Evolutionary conservation across 1,284 basidiomycete species (phyloP), one percentile per base, ranked within the genome.

Genomic region (Meira miltonrushii): DNA sequence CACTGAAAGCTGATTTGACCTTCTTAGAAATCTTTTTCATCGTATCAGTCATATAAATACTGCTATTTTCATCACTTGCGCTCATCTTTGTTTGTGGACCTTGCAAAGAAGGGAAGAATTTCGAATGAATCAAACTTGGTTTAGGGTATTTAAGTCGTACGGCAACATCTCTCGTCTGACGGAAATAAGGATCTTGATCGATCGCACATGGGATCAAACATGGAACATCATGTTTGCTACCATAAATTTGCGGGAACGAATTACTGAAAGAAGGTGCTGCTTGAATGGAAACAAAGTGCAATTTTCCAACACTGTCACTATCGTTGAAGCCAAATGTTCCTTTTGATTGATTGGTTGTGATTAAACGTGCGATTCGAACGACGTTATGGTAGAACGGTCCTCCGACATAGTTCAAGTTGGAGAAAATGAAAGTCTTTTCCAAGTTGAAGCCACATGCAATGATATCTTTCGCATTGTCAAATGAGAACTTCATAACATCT

Each of bases 21-120:
- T 99, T 99, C 79, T 92, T 97, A 83, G 96, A 95, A 82, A 98
- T 96, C 80, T 93, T 89, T 67, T 86, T 87, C 15, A 87, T 83
- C 57, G 88, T 91, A 79, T 99, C 95, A 54, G 85, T 91, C 93
- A 99, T 96, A 81, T 85, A 97, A 68, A 98, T 94, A 69, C 88
- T 88, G 64, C 87, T 88, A 80, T 90, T 93, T 39, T 87, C 83
- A 79, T 93, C 88, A 54, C 89, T 92, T 2, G 94, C 94, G 75
- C 90, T 93, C 95, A 99, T 99, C 82, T 99, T 99, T 43, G 92
- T 95, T 79, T 95, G 91, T 5, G 92, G 89, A 43, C 95, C 95
- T 81, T 97, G 94, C 13, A 99, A 83, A 1, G 95, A 93, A 5
- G 95, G 95, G 82, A 99, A 95, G 84, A 99, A 99, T 78, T 94